Percentiles rank a stretch among this genome's conserved stretches.
Conservation (phyloP, 306 rosid species). For the Phaseolus lunatus region DNA sequence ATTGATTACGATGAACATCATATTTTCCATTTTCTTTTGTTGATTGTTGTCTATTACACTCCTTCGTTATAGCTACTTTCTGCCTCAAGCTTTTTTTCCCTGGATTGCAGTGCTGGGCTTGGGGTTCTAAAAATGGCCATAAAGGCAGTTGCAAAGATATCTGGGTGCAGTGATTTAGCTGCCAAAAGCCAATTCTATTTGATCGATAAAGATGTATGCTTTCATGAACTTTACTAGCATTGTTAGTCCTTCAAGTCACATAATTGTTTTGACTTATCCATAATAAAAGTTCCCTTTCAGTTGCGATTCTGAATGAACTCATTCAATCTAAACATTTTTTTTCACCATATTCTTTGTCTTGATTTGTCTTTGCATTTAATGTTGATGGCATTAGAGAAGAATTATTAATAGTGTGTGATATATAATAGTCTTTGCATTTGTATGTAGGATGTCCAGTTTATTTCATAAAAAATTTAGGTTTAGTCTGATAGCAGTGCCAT, state of each 20-base stretch:
- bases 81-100: conserved; percentile 39
- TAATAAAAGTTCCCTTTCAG: conserved; percentile 12
- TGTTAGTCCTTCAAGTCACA: conserved; percentile 33
- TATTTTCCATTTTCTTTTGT: conserved; percentile 40
- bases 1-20: conserved; percentile 33
- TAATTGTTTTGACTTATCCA: conserved; percentile 29
- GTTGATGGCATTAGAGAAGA: conserved; percentile 38
- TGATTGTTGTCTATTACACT: conserved; percentile 39
- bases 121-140: conserved; percentile 89
- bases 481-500: conserved; percentile 27
- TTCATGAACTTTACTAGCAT: conserved; percentile 27
- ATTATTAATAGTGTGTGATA: conserved; percentile 35
- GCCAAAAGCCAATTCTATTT: conserved; percentile 78
- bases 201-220: conserved; percentile 85
- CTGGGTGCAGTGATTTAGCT: conserved; percentile 66
- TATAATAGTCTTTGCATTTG: conserved; percentile 13
- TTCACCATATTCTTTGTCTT: conserved; percentile 21
- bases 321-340: conserved; percentile 26
- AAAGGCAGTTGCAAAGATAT: conserved; percentile 81
- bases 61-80: conserved; percentile 36
- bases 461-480: conserved; percentile 2
- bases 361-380: conserved; percentile 33
- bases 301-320: conserved; percentile 35
- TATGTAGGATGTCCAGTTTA: neutral
- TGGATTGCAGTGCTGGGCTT: conserved; percentile 90